These are phyloP conservation scores for Leccinellum luteum DNA, from an alignment of 768 basidiomycete species.

Conservation along the genomic window DNA sequence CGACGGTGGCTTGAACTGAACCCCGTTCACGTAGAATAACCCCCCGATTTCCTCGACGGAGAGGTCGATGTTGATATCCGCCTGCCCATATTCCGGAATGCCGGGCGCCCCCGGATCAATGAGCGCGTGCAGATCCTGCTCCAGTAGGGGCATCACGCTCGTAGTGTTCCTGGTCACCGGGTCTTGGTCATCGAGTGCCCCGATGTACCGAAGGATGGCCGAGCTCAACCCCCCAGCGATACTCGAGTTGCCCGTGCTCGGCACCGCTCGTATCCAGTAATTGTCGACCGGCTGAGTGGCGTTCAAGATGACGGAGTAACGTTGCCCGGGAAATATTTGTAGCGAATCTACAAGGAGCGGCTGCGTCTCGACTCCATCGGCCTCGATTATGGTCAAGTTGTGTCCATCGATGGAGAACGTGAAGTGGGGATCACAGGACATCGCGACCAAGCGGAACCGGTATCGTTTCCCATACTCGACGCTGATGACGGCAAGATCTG, in stretches of 20 bases:
- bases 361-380: conserved; percentile 35
- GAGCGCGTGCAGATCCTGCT: background rate
- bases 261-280: conserved; percentile 51
- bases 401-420: conserved; percentile 48
- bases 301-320: background rate
- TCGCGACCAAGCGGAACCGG: conserved; percentile 47
- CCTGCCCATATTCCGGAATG: background rate
- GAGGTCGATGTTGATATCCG: background rate
- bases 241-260: background rate
- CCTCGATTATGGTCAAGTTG: conserved; percentile 39
- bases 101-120: background rate
- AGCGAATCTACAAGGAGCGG: background rate
- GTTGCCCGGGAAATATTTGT: background rate
- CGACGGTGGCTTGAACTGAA: background rate
- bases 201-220: background rate
- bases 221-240: background rate
- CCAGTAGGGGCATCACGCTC: background rate
- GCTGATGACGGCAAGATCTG: conserved; percentile 37
- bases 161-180: background rate
- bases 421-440: conserved; percentile 44
- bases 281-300: conserved; percentile 42
- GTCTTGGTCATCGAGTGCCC: background rate
- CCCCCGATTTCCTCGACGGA: background rate
- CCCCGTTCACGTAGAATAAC: background rate
- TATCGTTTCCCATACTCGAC: conserved; percentile 39